Evolutionary conservation across 768 basidiomycete genomes (phyloP).

Genomic region (Boletus vermiculosoides): DNA sequence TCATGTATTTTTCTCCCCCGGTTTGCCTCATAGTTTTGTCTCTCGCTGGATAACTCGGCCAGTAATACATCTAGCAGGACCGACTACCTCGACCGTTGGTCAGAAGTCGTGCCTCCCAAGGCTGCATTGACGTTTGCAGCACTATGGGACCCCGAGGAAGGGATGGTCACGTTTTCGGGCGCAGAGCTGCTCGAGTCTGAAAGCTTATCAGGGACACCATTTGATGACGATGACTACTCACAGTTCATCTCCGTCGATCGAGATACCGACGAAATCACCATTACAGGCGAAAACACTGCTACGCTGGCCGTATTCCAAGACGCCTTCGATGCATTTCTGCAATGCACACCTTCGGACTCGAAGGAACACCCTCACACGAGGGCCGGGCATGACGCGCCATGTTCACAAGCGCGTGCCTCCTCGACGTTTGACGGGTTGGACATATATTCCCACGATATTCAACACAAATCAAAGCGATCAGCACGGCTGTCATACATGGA

Average conservation of each 20-base stretch:
- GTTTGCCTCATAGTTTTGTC: slow-evolving; percentile 15
- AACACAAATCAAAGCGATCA: slow-evolving; percentile 14
- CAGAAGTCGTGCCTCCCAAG: slow-evolving; percentile 55
- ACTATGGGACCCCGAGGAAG: slow-evolving; percentile 57
- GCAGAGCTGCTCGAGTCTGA: slow-evolving; percentile 42
- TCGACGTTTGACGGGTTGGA: slow-evolving; percentile 33
- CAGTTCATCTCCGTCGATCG: slow-evolving; percentile 15
- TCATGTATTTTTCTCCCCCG: background rate
- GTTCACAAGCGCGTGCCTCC: slow-evolving; percentile 27
- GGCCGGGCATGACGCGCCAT: slow-evolving; percentile 4
- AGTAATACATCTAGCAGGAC: slow-evolving; percentile 10
- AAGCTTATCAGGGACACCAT: slow-evolving; percentile 5
- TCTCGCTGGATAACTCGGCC: slow-evolving; percentile 23
- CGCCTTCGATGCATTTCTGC: slow-evolving; percentile 28
- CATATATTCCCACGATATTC: slow-evolving; percentile 29
- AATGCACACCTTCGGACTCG: slow-evolving; percentile 22
- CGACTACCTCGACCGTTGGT: slow-evolving; percentile 44
- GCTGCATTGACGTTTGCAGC: slow-evolving; percentile 58
- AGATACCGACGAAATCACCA: slow-evolving; percentile 6
- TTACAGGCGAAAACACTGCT: slow-evolving; percentile 22
- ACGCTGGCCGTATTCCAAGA: slow-evolving; percentile 30
- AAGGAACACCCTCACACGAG: slow-evolving; percentile 19
- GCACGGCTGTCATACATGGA: slow-evolving; percentile 22
- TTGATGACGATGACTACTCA: slow-evolving; percentile 18
- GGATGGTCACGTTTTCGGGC: slow-evolving; percentile 56